Evolutionary conservation across 2,329 filamentous ascomycete species (phyloP).

Genomic region (Arthrinium phaeospermum): DNA sequence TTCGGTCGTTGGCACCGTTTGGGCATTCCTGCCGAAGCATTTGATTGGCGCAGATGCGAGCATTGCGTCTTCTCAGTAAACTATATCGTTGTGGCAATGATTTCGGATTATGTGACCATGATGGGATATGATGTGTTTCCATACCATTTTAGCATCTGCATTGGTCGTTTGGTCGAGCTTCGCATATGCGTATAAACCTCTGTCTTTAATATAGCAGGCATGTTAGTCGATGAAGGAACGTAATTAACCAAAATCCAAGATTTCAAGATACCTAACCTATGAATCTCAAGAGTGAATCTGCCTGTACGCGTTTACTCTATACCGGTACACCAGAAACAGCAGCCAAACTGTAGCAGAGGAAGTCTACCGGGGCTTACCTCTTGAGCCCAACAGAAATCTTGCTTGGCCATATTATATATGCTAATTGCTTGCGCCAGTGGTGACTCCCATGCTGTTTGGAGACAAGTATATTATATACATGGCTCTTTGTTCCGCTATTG

Average conservation of each 20-base stretch:
- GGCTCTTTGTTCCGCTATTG: too few relatives aligned
- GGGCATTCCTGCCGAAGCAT: conserved; percentile 85
- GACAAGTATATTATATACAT: too few relatives aligned
- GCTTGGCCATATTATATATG: too few relatives aligned
- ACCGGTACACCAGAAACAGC: too few relatives aligned
- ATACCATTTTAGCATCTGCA: neutral
- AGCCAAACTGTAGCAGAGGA: too few relatives aligned
- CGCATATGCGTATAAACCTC: neutral
- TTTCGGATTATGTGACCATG: neutral
- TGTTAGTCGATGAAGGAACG: neutral
- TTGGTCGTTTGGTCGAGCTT: neutral
- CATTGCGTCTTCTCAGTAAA: neutral
- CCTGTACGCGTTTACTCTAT: neutral
- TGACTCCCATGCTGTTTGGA: too few relatives aligned
- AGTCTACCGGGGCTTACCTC: too few relatives aligned
- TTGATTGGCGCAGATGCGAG: conserved; percentile 62
- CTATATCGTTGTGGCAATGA: neutral
- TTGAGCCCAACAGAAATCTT: too few relatives aligned
- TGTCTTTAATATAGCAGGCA: neutral
- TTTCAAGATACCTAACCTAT: neutral
- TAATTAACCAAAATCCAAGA: neutral
- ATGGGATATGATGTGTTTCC: neutral
- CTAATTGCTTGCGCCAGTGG: too few relatives aligned
- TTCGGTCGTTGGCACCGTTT: conserved; percentile 80
- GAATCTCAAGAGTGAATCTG: too few relatives aligned